Evolutionary conservation across 371 early-diverging fungal genomes (phyloP).

Genomic region (Mucor irregularis): DNA sequence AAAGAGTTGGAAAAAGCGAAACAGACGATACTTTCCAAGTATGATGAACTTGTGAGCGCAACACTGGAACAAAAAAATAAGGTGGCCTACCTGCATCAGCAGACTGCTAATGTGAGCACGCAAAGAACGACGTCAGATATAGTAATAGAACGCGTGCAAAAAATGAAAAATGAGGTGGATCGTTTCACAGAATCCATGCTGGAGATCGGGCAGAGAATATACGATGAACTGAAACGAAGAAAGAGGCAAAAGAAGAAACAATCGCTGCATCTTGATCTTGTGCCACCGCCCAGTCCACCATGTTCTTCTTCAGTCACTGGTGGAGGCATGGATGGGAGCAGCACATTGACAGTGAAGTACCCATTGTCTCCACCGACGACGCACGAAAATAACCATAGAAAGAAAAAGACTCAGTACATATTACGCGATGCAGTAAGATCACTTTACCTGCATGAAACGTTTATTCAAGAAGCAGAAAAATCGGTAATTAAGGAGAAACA

Average conservation of each 20-base stretch:
- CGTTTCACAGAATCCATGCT: conserved; percentile 5
- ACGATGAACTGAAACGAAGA: neutral
- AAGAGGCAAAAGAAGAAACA: neutral
- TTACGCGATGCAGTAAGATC: neutral
- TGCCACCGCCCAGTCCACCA: neutral
- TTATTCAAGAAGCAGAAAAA: conserved; percentile 7
- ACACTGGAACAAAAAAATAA: conserved; percentile 14
- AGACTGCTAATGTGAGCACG: conserved; percentile 1
- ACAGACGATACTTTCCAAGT: neutral
- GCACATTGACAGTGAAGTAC: too few relatives aligned
- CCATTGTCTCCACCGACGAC: too few relatives aligned
- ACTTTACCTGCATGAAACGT: conserved; percentile 4
- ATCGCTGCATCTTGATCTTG: neutral
- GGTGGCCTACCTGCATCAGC: conserved; percentile 8
- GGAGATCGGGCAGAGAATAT: conserved; percentile 2
- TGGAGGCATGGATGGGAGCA: too few relatives aligned
- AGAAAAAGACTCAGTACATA: neutral
- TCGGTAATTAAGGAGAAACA: conserved; percentile 8
- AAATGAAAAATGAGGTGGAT: neutral
- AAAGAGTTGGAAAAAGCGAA: conserved; percentile 1
- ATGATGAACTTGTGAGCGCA: conserved; percentile 8
- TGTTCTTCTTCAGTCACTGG: neutral
- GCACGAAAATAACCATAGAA: too few relatives aligned
- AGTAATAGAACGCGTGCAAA: neutral
- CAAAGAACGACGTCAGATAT: conserved; percentile 13